Conservation (phyloP, 139 green algal genomes). For the Chlamydomonas urium region DNA sequence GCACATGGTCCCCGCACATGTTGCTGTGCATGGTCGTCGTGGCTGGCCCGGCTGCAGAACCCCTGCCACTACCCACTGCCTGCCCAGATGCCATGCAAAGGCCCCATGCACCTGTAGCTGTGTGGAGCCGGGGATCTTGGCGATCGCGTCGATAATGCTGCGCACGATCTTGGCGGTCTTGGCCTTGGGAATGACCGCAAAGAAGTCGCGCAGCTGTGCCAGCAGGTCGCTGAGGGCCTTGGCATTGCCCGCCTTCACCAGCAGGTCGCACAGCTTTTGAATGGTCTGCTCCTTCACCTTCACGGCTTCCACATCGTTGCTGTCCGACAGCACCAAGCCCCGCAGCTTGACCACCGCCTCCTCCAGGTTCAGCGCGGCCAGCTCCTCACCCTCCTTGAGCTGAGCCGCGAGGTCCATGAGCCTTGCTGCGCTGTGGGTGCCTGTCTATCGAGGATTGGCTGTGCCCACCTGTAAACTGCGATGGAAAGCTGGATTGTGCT, state of each 20-base stretch:
- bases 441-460: too few species aligned
- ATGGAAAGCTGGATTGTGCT: too few species aligned
- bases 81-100: too few species aligned
- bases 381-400: not conserved
- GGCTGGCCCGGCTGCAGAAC: too few species aligned
- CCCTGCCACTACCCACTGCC: too few species aligned
- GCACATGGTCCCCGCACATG: too few species aligned
- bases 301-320: slow-evolving; percentile 54
- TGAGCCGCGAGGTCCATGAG: slow-evolving; percentile 3
- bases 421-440: too few species aligned
- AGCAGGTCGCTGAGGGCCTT: slow-evolving; percentile 71
- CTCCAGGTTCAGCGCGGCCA: not conserved
- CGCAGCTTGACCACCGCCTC: not conserved
- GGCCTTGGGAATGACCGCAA: slow-evolving; percentile 88
- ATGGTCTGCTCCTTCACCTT: slow-evolving; percentile 83
- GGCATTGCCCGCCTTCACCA: slow-evolving; percentile 68
- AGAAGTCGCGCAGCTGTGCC: slow-evolving; percentile 80
- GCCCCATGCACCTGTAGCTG: slow-evolving; percentile 83
- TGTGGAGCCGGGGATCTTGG: slow-evolving; percentile 80
- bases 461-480: too few species aligned
- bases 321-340: not conserved
- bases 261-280: slow-evolving; percentile 54
- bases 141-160: slow-evolving; percentile 89
- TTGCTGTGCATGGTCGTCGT: too few species aligned
- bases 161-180: slow-evolving; percentile 98